A percentile compares a stretch with the other conserved stretches of the same genome.
Conservation (phyloP, 1,139 yeast genomes). For the Kodamaea sp. region DNA sequence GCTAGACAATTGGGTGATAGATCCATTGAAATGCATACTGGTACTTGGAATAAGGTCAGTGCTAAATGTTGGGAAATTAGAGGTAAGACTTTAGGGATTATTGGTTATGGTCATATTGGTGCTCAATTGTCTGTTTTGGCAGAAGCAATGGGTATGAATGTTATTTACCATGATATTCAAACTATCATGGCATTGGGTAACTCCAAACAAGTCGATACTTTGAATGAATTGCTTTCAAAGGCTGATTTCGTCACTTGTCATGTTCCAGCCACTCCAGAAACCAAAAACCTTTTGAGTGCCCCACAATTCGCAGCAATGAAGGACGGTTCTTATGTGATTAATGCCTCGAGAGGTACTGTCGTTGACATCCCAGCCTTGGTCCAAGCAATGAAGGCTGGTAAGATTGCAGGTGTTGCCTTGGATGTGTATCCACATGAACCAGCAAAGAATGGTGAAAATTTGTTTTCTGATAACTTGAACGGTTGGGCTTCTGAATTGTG, state of each 20-base stretch:
- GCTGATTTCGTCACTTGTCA: slow-evolving; percentile 92
- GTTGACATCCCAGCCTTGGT: slow-evolving; percentile 93
- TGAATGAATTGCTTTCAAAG: slow-evolving; percentile 73
- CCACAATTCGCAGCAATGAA: slow-evolving; percentile 96
- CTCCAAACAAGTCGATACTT: slow-evolving; percentile 85
- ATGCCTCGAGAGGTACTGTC: slow-evolving; percentile 97
- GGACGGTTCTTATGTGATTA: slow-evolving; percentile 89
- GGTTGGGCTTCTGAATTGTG: slow-evolving; percentile 81
- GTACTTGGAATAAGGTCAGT: slow-evolving; percentile 96
- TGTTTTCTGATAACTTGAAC: slow-evolving; percentile 71
- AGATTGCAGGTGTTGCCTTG: slow-evolving; percentile 94
- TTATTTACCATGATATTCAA: slow-evolving; percentile 83
- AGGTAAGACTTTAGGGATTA: slow-evolving; percentile 95
- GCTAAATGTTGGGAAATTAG: slow-evolving; percentile 98
- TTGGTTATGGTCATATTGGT: slow-evolving; percentile 99
- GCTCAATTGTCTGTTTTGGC: slow-evolving; percentile 95
- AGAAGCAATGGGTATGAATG: slow-evolving; percentile 98
- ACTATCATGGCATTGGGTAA: slow-evolving; percentile 97
- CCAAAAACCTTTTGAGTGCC: slow-evolving; percentile 82
- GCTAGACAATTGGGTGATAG: slow-evolving; percentile 98
- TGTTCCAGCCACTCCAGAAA: slow-evolving; percentile 93
- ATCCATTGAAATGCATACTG: slow-evolving; percentile 92
- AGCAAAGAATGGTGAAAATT: slow-evolving; percentile 87
- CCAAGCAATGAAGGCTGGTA: slow-evolving; percentile 87
- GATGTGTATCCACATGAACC: slow-evolving; percentile 98